phyloP scores from a whole-genome alignment of 2,329 filamentous ascomycete genomes.

The Aspergillus transmontanensis region DNA sequence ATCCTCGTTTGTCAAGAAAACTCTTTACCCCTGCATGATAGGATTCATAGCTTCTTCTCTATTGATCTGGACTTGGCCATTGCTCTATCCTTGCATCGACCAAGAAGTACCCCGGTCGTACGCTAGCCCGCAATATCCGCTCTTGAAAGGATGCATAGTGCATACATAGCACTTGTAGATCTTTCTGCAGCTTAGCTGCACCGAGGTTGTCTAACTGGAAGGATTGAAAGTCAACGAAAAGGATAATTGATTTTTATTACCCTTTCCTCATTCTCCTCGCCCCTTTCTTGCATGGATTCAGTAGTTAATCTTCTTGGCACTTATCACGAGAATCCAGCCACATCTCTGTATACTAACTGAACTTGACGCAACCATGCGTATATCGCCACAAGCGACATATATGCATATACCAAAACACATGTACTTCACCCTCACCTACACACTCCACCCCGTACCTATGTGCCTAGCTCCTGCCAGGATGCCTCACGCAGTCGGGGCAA shows the following conservation, averaged over 20 bases:
- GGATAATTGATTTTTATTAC: background rate
- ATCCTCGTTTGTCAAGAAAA: background rate
- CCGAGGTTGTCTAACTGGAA: no score
- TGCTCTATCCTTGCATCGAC: background rate
- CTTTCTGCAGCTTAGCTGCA: background rate
- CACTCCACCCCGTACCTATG: background rate
- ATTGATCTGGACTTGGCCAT: background rate
- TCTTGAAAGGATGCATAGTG: background rate
- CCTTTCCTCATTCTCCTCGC: background rate
- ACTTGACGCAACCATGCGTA: background rate
- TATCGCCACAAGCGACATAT: background rate
- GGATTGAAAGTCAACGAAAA: background rate
- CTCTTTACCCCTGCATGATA: background rate
- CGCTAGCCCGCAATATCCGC: background rate
- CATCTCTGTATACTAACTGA: background rate
- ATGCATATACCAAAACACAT: background rate
- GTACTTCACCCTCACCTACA: background rate
- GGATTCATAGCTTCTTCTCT: background rate
- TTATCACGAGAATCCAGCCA: background rate
- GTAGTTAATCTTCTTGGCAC: background rate
- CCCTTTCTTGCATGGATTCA: background rate
- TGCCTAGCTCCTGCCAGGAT: background rate
- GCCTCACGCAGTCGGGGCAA: background rate
- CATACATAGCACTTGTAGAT: slow-evolving; percentile 2
- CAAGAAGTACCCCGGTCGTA: background rate